phyloP scores from a whole-genome alignment of 1,284 basidiomycete species.

The Irpex lacteus region DNA sequence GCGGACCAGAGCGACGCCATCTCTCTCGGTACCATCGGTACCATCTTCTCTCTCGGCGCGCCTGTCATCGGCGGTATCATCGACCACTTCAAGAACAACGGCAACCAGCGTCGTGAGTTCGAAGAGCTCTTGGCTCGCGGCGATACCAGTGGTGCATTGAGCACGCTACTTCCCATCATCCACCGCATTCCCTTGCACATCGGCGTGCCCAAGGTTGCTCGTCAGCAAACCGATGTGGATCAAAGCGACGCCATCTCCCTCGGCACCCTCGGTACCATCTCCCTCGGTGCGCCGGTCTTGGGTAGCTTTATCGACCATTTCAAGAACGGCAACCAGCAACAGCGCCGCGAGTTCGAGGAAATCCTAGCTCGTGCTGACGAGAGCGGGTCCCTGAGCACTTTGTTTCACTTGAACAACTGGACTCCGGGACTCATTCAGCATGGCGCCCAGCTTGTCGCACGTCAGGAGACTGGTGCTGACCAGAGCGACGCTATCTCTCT shows the following conservation, averaged over 20 bases:
- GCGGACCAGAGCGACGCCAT: conserved; percentile 4
- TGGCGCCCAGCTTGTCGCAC: neutral
- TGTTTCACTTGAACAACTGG: neutral
- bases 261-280: neutral
- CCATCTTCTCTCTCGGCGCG: conserved; percentile 5
- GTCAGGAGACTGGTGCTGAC: neutral
- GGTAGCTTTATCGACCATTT: conserved; percentile 1
- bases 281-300: neutral
- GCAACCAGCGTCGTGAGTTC: conserved; percentile 2
- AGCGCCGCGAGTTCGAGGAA: conserved; percentile 5
- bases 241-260: neutral
- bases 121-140: neutral
- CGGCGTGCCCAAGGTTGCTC: neutral
- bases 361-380: conserved; percentile 1
- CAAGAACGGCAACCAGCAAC: neutral
- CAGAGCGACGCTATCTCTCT: neutral
- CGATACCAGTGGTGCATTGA: neutral
- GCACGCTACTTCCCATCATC: neutral
- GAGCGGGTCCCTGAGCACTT: neutral
- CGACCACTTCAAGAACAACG: conserved; percentile 6
- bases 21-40: conserved; percentile 1
- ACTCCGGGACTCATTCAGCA: no score
- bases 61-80: conserved; percentile 8
- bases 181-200: neutral
- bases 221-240: neutral